Evolutionary conservation across 2,329 filamentous ascomycete genomes (phyloP), one percentile per base, ranked within the genome.

Genomic region (Paramyrothecium roridum): DNA sequence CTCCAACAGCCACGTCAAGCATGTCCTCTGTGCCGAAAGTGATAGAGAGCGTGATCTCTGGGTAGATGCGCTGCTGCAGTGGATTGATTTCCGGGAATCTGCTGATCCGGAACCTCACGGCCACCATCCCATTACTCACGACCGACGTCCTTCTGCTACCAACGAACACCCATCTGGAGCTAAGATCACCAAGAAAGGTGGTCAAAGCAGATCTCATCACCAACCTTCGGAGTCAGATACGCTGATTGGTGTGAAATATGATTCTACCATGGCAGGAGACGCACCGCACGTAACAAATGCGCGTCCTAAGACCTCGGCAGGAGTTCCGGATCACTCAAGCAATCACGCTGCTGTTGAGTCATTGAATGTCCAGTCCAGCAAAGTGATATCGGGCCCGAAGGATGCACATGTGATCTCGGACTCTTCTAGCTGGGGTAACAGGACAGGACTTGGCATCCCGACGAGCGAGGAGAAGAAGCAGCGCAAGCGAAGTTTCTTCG

Each of bases 21-120:
- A 99, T 70, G 93, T 99, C 1, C 79, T 99, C 19, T 99, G 95
- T 70, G 93, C 95, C 0, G 95, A 99, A 72, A 98, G 90, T 65
- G 95, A 99, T 65, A 82, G 81, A 56, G 95, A 99, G 75, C 86
- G 95, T 57, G 95, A 99, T 72, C 81, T 88, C 48, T 99, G 95
- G 95, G 93, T 99, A 2, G 90, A 96, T 55, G 88, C 90, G 21
- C 78, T 99, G 45, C 77, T 98, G 57, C 88, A 91, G 62, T 96
- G 96, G 79, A 93, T 96, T 45, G 91, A 97, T 65, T 87, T 84
- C 65, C 81, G 80, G 52, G 86, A 89, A 45, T 76, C 80, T 2
- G 79, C 83, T 17, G 80, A 89, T 40, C 40, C 66, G 21, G 75
- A 75, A 52, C 53, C 61, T 37, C 61, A 60, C 10, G 55, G 50